Conservation (phyloP, 805 yeast species). For the Myxozyma vanderwaltii region DNA sequence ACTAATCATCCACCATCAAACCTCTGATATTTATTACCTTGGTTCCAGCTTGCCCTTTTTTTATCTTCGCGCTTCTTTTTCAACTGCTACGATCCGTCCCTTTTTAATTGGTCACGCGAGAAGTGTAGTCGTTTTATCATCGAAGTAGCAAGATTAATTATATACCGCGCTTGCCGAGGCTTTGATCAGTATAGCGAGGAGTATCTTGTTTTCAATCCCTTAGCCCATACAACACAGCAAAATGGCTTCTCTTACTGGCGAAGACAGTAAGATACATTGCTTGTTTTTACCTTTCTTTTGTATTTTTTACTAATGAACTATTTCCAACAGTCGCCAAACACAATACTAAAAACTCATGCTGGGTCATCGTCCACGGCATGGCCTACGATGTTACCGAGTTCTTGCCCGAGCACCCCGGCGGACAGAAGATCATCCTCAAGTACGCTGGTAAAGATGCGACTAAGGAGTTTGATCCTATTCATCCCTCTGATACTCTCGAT, state of each 20-base stretch:
- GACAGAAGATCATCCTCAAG: slow-evolving; percentile 55
- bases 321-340: slow-evolving; percentile 50
- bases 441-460: slow-evolving; percentile 79
- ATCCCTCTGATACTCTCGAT: slow-evolving; percentile 82
- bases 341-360: slow-evolving; percentile 62
- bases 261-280: background rate
- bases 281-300: background rate
- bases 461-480: slow-evolving; percentile 82
- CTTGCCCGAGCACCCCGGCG: slow-evolving; percentile 63
- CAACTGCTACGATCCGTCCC: too few relatives aligned
- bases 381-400: slow-evolving; percentile 77
- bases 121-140: too few relatives aligned
- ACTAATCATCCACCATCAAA: background rate
- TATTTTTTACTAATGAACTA: background rate
- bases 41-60: background rate
- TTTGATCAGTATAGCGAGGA: too few relatives aligned
- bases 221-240: too few relatives aligned
- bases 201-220: too few relatives aligned
- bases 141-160: background rate
- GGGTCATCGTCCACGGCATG: slow-evolving; percentile 80
- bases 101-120: too few relatives aligned
- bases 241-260: slow-evolving; percentile 12
- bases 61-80: background rate
- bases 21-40: background rate
- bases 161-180: background rate